Conservation (phyloP, 345 rosid genomes). For the Isatis tinctoria region DNA sequence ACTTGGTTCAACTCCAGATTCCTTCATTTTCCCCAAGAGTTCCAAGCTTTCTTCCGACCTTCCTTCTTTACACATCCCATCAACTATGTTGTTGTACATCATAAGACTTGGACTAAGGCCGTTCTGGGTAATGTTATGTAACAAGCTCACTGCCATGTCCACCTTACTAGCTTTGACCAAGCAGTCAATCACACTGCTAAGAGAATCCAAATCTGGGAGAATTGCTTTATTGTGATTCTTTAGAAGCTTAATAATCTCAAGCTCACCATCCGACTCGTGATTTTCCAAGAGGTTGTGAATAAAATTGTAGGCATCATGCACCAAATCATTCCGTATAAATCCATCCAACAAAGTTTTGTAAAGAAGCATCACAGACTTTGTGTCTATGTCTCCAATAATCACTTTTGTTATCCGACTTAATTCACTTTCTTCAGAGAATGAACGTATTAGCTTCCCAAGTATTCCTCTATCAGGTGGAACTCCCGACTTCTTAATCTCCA, state of each 20-base stretch:
- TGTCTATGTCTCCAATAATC: conserved; percentile 41
- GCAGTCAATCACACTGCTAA: conserved; percentile 48
- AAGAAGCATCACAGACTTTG: conserved; percentile 44
- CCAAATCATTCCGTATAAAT: conserved; percentile 34
- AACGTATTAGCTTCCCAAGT: conserved; percentile 52
- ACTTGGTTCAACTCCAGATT: conserved; percentile 54
- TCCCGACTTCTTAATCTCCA: conserved; percentile 54
- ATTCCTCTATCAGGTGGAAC: conserved; percentile 53
- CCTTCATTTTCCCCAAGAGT: conserved; percentile 59
- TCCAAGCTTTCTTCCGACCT: conserved; percentile 59
- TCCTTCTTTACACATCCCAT: conserved; percentile 58
- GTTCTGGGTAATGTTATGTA: conserved; percentile 43
- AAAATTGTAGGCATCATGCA: conserved; percentile 53
- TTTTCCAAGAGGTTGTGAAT: conserved; percentile 41
- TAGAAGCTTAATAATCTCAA: conserved; percentile 33
- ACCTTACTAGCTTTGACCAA: conserved; percentile 46
- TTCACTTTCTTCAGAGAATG: conserved; percentile 49
- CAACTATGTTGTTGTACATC: conserved; percentile 55
- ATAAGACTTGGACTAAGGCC: conserved; percentile 40
- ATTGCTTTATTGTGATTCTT: conserved; percentile 31
- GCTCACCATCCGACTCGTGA: conserved; percentile 17
- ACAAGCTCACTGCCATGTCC: conserved; percentile 59
- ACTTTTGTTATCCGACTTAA: conserved; percentile 37
- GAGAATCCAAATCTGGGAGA: conserved; percentile 40
- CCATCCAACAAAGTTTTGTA: conserved; percentile 45